phyloP scores from a whole-genome alignment of 2,329 filamentous ascomycete species.

The Aspergillus fructus region DNA sequence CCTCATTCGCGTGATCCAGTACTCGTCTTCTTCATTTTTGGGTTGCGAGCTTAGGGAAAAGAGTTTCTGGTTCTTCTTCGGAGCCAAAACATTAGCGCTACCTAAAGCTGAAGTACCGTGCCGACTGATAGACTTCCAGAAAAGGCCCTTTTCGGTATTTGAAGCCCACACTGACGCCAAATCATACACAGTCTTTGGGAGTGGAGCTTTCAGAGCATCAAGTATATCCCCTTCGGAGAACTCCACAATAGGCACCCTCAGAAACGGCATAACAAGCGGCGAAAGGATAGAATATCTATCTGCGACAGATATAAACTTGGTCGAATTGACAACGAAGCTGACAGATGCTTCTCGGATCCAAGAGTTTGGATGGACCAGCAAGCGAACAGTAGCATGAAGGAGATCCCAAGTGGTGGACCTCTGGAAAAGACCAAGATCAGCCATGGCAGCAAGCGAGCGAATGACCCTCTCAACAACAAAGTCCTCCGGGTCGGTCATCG shows the following conservation, averaged over 20 bases:
- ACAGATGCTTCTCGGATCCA: slow-evolving; percentile 92
- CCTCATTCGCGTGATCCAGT: slow-evolving; percentile 82
- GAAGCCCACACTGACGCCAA: slow-evolving; percentile 82
- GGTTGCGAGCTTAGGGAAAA: slow-evolving; percentile 59
- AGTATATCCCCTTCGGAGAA: slow-evolving; percentile 74
- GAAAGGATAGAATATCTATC: slow-evolving; percentile 81
- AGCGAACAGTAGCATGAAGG: slow-evolving; percentile 76
- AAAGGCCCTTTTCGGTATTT: slow-evolving; percentile 75
- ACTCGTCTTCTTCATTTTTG: slow-evolving; percentile 89
- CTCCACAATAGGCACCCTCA: slow-evolving; percentile 70
- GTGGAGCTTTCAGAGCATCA: slow-evolving; percentile 77
- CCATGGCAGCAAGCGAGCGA: slow-evolving; percentile 83
- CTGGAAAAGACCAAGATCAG: slow-evolving; percentile 82
- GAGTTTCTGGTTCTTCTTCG: slow-evolving; percentile 54
- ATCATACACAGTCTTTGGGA: slow-evolving; percentile 79
- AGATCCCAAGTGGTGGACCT: slow-evolving; percentile 83
- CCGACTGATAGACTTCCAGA: slow-evolving; percentile 78
- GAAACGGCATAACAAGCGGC: slow-evolving; percentile 76
- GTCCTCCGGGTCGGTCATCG: slow-evolving; percentile 87
- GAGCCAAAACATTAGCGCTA: slow-evolving; percentile 56
- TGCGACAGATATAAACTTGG: slow-evolving; percentile 72
- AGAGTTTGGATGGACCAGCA: slow-evolving; percentile 88
- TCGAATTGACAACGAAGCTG: slow-evolving; percentile 76
- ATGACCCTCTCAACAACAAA: slow-evolving; percentile 90
- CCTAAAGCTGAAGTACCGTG: slow-evolving; percentile 69